Conservation (phyloP, 176 grass and related monocot genomes). For the Dendrocalamus sinicus region DNA sequence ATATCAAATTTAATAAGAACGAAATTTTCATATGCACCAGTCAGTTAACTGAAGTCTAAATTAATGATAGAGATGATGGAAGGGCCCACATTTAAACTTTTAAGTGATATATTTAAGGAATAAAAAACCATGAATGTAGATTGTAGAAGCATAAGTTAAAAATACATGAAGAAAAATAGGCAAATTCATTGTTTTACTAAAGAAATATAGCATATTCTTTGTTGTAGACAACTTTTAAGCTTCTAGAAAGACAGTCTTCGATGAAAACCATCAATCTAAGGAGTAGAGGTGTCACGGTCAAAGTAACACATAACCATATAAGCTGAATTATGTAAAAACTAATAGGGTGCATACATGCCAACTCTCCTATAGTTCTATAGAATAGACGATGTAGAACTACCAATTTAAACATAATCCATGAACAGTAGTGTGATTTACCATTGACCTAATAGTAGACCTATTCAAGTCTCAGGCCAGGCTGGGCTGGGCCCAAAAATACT, state of each 20-base stretch:
- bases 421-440: not conserved
- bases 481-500: no score
- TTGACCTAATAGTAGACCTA: not conserved
- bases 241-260: not conserved
- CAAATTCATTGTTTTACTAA: not conserved
- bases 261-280: constrained; percentile 15
- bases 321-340: not conserved
- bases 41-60: constrained; percentile 20
- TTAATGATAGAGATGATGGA: not conserved
- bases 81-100: not conserved
- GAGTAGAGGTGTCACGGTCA: not conserved
- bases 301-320: not conserved
- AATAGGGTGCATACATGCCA: no score
- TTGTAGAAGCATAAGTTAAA: not conserved
- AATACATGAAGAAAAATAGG: not conserved
- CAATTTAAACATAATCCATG: constrained; percentile 14
- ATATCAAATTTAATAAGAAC: not conserved
- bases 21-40: not conserved
- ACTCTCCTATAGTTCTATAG: no score
- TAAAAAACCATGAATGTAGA: not conserved
- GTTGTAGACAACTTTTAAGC: not conserved
- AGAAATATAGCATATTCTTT: not conserved
- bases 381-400: constrained; percentile 5
- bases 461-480: no score
- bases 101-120: not conserved